Evolutionary conservation across 805 yeast species (phyloP).

Genomic region (Jamesozyma gamospora): DNA sequence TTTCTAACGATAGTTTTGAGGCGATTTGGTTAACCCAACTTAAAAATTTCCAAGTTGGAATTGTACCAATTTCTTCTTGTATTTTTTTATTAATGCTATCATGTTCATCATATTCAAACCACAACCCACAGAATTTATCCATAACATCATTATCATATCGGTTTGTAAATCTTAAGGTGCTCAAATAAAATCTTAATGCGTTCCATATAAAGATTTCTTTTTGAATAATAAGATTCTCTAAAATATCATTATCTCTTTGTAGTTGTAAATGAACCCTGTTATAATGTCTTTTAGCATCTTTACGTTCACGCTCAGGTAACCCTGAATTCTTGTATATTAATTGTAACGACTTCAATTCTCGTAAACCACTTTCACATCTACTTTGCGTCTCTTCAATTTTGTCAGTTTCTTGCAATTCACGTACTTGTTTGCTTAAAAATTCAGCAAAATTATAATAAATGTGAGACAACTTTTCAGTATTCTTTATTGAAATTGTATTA

Average conservation of each 20-base stretch:
- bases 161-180: conserved; percentile 39
- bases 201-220: conserved; percentile 38
- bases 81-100: conserved; percentile 37
- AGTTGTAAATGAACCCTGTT: conserved; percentile 40
- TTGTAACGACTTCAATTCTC: conserved; percentile 43
- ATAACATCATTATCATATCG: conserved; percentile 43
- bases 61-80: conserved; percentile 25
- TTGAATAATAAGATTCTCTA: conserved; percentile 31
- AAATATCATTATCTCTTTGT: conserved; percentile 40
- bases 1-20: conserved; percentile 50
- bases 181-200: conserved; percentile 52
- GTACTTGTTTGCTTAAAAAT: conserved; percentile 61
- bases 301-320: conserved; percentile 38
- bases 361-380: conserved; percentile 33
- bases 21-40: conserved; percentile 79
- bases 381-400: conserved; percentile 35
- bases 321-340: conserved; percentile 33
- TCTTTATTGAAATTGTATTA: conserved; percentile 13
- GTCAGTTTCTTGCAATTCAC: conserved; percentile 35
- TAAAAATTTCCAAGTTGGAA: conserved; percentile 55
- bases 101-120: conserved; percentile 56
- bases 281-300: conserved; percentile 43
- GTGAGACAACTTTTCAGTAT: conserved; percentile 30
- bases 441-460: conserved; percentile 54
- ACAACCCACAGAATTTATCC: conserved; percentile 72